Percentiles rank a stretch among this genome's conserved stretches.
Conservation (phyloP, 805 yeast species). For the Cyberlindnera sargentensis region DNA sequence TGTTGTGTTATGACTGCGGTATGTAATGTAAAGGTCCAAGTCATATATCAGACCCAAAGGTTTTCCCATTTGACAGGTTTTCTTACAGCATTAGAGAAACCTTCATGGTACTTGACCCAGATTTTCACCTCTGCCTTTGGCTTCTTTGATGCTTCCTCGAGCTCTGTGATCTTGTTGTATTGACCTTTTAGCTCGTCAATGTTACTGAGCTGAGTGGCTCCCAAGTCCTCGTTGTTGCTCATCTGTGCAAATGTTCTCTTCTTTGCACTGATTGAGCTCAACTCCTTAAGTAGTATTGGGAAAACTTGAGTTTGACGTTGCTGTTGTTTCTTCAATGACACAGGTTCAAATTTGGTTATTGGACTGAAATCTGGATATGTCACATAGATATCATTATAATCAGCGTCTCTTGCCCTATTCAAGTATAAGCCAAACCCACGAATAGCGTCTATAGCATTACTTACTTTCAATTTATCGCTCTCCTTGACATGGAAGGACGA, state of each 20-base stretch:
- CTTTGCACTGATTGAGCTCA: slow-evolving; percentile 25
- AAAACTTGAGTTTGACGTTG: slow-evolving; percentile 17
- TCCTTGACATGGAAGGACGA: slow-evolving; percentile 15
- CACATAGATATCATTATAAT: slow-evolving; percentile 20
- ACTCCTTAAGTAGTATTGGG: slow-evolving; percentile 20
- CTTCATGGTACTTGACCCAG: slow-evolving; percentile 92
- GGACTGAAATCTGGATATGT: slow-evolving; percentile 20
- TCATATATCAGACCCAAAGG: slow-evolving; percentile 37
- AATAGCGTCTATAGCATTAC: slow-evolving; percentile 31
- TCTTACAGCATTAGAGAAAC: slow-evolving; percentile 86
- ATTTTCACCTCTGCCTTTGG: slow-evolving; percentile 30
- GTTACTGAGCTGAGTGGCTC: slow-evolving; percentile 8
- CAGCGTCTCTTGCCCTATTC: slow-evolving; percentile 27
- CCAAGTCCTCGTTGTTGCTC: slow-evolving; percentile 2
- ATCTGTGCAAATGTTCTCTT: slow-evolving; percentile 25
- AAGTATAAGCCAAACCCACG: slow-evolving; percentile 34
- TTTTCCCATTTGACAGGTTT: slow-evolving; percentile 75
- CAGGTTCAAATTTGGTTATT: slow-evolving; percentile 17
- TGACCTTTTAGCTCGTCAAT: slow-evolving; percentile 33
- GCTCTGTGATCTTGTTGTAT: slow-evolving; percentile 28
- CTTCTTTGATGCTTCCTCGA: slow-evolving; percentile 23
- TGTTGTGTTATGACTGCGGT: slow-evolving; percentile 2
- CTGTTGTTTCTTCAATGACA: slow-evolving; percentile 13
- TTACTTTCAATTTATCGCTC: slow-evolving; percentile 21
- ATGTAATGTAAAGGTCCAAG: slow-evolving; percentile 5